Conservation (phyloP, 1,284 basidiomycete species). For the Malassezia nana region DNA sequence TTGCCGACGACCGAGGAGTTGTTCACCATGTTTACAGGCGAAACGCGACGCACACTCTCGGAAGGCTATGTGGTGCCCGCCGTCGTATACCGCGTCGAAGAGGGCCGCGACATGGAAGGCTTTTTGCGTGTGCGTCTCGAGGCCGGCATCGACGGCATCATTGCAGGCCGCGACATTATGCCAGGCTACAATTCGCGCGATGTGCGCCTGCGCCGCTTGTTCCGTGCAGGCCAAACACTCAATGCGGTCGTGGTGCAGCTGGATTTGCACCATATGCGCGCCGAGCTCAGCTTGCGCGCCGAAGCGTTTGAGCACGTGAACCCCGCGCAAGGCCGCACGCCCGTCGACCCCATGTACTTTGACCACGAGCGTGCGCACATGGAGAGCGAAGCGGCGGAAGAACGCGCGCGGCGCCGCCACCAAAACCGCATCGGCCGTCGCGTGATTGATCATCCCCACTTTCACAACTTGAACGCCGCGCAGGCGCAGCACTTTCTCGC, state of each 20-base stretch:
- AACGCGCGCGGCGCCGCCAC: slow-evolving; percentile 74
- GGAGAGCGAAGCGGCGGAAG: slow-evolving; percentile 62
- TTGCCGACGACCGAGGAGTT: slow-evolving; percentile 68
- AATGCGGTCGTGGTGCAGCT: slow-evolving; percentile 69
- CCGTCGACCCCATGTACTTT: slow-evolving; percentile 60
- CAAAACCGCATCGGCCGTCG: slow-evolving; percentile 57
- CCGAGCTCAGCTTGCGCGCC: slow-evolving; percentile 67
- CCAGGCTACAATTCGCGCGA: slow-evolving; percentile 30
- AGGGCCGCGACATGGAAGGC: slow-evolving; percentile 32
- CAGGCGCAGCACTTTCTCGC: slow-evolving; percentile 85
- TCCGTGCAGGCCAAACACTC: slow-evolving; percentile 60
- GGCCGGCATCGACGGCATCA: slow-evolving; percentile 61
- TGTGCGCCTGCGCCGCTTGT: slow-evolving; percentile 28
- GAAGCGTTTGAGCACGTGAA: slow-evolving; percentile 63
- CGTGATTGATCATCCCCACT: slow-evolving; percentile 95
- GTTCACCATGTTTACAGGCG: slow-evolving; percentile 88
- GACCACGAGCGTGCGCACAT: slow-evolving; percentile 60
- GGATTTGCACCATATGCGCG: slow-evolving; percentile 59
- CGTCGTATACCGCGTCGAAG: slow-evolving; percentile 57
- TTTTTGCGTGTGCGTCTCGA: slow-evolving; percentile 65
- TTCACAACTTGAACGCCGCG: slow-evolving; percentile 84
- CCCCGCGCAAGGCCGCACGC: slow-evolving; percentile 57
- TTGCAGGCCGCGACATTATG: slow-evolving; percentile 31
- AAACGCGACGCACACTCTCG: slow-evolving; percentile 69
- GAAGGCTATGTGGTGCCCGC: slow-evolving; percentile 76